A percentile compares a stretch with the other conserved stretches of the same genome.
phyloP scores from a whole-genome alignment of 768 basidiomycete genomes.

The Mycena pura region DNA sequence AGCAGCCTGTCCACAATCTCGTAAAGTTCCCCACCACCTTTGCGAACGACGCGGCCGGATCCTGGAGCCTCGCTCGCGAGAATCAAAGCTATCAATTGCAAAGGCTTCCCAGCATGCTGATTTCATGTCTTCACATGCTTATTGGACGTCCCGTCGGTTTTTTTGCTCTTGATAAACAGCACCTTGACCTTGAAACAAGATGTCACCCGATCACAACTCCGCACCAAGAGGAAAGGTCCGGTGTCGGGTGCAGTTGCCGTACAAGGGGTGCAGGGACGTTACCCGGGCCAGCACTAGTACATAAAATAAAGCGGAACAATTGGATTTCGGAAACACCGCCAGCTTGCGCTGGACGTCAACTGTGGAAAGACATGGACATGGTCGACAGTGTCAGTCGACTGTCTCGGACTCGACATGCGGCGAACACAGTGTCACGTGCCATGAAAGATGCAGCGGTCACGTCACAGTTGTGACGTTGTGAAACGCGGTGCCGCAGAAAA shows the following conservation, averaged over 20 bases:
- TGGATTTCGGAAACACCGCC: too few relatives aligned
- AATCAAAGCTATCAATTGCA: not conserved
- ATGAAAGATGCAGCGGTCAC: too few relatives aligned
- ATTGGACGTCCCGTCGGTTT: too few relatives aligned
- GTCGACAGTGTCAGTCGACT: too few relatives aligned
- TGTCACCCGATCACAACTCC: too few relatives aligned
- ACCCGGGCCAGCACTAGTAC: not conserved
- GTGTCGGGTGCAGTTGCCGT: too few relatives aligned
- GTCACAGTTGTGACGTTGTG: too few relatives aligned
- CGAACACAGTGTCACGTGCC: not conserved
- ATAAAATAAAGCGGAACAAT: not conserved
- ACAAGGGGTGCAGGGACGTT: too few relatives aligned
- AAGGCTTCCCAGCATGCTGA: not conserved
- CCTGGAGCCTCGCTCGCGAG: not conserved
- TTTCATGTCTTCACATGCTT: not conserved
- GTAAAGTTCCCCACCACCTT: not conserved
- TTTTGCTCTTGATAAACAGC: not conserved
- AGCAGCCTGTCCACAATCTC: too few relatives aligned
- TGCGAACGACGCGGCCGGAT: not conserved
- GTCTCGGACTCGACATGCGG: not conserved
- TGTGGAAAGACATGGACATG: not conserved
- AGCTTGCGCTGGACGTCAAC: not conserved
- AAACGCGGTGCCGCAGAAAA: too few relatives aligned
- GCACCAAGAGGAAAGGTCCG: too few relatives aligned
- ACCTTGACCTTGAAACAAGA: not conserved